A percentile compares a stretch with the other conserved stretches of the same genome.
Conservation (phyloP, 2,329 filamentous ascomycete genomes). For the Fusarium torulosum region DNA sequence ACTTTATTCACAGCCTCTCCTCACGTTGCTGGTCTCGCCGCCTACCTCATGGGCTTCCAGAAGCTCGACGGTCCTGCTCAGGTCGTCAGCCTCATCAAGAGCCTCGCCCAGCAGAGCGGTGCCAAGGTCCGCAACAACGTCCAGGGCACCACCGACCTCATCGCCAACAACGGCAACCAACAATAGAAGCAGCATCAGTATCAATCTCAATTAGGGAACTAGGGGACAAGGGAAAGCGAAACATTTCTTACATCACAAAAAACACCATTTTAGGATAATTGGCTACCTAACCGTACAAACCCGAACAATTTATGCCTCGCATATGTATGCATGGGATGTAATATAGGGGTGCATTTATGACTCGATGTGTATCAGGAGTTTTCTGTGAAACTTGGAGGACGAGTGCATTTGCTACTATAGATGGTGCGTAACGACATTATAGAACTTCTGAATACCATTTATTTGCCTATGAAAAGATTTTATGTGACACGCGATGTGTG, state of each 20-base stretch:
- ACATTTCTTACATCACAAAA: conserved; percentile 30
- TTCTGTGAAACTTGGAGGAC: conserved; percentile 13
- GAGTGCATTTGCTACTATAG: conserved; percentile 29
- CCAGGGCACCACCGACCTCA: conserved; percentile 62
- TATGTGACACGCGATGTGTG: background rate
- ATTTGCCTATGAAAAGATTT: background rate
- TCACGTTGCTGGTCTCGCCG: conserved; percentile 75
- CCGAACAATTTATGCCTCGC: conserved; percentile 36
- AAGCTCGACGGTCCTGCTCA: conserved; percentile 55
- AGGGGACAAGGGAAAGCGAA: conserved; percentile 32
- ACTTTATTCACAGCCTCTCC: conserved; percentile 63
- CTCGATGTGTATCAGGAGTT: conserved; percentile 31
- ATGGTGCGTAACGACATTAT: conserved; percentile 32
- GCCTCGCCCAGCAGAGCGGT: conserved; percentile 62
- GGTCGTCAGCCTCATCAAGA: conserved; percentile 64
- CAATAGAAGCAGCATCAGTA: conserved; percentile 40
- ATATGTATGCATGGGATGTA: conserved; percentile 43
- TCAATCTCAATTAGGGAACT: conserved; percentile 13
- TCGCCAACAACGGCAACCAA: conserved; percentile 68
- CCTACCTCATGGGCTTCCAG: conserved; percentile 74
- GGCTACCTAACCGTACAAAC: conserved; percentile 39
- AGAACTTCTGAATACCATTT: conserved; percentile 23
- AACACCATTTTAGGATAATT: conserved; percentile 42
- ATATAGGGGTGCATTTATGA: conserved; percentile 37
- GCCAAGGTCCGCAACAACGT: conserved; percentile 59